Base-by-base conservation (phyloP, 768 basidiomycete genomes). In the Clitopilus passeckerianus region DNA sequence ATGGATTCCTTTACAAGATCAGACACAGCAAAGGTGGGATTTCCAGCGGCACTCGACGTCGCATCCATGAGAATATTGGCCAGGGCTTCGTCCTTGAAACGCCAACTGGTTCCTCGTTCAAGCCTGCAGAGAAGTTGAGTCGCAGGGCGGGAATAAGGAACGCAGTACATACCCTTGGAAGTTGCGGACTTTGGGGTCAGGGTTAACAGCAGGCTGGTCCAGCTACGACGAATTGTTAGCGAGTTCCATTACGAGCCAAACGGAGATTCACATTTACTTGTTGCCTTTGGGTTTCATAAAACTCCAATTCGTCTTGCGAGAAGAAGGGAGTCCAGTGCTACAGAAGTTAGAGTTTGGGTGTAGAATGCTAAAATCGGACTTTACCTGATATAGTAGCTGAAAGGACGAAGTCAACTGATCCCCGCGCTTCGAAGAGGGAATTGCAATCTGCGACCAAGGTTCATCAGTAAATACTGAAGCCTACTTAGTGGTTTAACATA, bases 21-120 rank as follows among this genome's bases (percentile, higher is more conserved):
- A 41, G 12, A 59, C 1, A 53, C 7, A 15, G 44, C 56, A n/a
- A 54, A 53, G 3, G 60, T 58, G 6, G 62, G 59, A 1, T 56
- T 20, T 6, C 66, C 59, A 7, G 66, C 64, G 18, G 34, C 18
- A 20, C 20, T 23, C 30, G 66, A 65, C 41, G 68, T 67, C 1
- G 68, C 68, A 34, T 69, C 55, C 6, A 61, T 60, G 6, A 68
- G 59, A n/a, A 63, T 37, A n/a, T 60, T 54, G 53, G 64, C 60
- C 53, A 66, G 57, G 54, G 67, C 63, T 14, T 62, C 57, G 46
- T 70, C 70, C 18, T 63, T 61, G 59, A 70, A 71, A 6, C 61
- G 60, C 10, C 60, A 57, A 52, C 65, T 59, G 24, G 50, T 37
- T 10, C 59, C 61, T 34, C 66, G 56, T 18, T 53, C 52, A 23